phyloP scores from a whole-genome alignment of 2,329 filamentous ascomycete genomes.

The Cyphellophora europaea region DNA sequence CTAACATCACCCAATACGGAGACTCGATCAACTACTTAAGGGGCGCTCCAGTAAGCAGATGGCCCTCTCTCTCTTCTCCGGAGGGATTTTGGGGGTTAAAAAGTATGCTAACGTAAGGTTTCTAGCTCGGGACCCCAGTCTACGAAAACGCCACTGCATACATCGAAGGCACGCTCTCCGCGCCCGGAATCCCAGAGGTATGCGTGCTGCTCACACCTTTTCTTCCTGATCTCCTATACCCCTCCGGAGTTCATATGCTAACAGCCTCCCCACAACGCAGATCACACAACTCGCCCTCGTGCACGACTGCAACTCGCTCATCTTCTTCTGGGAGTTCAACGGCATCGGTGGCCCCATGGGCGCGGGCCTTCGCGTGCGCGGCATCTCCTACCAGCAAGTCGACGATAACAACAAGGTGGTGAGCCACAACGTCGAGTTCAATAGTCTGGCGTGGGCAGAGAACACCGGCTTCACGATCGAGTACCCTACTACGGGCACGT shows the following conservation, averaged over 20 bases:
- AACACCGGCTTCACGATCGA: slow-evolving; percentile 10
- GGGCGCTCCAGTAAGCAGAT: slow-evolving; percentile 8
- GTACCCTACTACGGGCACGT: neutral
- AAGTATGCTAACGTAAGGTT: slow-evolving; percentile 7
- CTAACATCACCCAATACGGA: slow-evolving; percentile 11
- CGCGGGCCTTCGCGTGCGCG: slow-evolving; percentile 4
- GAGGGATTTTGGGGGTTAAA: neutral
- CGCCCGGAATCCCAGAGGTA: slow-evolving; percentile 6
- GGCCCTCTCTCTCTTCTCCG: neutral
- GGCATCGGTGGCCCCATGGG: slow-evolving; percentile 10
- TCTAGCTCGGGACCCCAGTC: slow-evolving; percentile 4
- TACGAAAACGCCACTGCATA: slow-evolving; percentile 3
- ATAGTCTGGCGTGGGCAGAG: slow-evolving; percentile 12
- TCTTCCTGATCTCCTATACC: slow-evolving; percentile 1
- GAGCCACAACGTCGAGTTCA: slow-evolving; percentile 11
- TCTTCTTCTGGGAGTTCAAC: slow-evolving; percentile 11
- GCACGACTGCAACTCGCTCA: slow-evolving; percentile 5
- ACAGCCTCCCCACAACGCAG: neutral
- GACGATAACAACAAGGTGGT: slow-evolving; percentile 8
- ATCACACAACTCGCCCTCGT: neutral
- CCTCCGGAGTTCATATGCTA: neutral
- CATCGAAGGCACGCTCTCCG: slow-evolving; percentile 10
- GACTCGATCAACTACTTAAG: slow-evolving; percentile 17
- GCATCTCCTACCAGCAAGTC: slow-evolving; percentile 10
- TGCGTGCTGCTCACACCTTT: too few relatives aligned